Percentiles rank a stretch among this genome's conserved stretches.
These are phyloP conservation scores for Vitis hybrid DNA, from an alignment of 177 flowering plant species.

Conservation along the genomic window DNA sequence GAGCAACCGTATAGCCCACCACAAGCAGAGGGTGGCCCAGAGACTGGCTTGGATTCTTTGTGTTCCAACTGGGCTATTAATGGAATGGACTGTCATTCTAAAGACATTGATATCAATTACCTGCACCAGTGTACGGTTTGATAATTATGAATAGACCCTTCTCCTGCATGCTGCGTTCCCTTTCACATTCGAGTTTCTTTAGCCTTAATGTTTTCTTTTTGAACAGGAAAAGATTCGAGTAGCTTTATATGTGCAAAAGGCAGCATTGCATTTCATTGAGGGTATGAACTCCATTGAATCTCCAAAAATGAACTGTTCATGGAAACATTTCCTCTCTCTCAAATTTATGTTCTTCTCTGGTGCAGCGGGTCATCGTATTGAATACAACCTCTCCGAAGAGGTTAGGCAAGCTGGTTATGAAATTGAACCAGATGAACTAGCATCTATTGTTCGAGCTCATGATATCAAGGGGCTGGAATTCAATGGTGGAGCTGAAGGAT, in stretches of 20 bases:
- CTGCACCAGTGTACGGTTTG: too few relatives aligned
- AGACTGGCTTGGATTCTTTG: too few relatives aligned
- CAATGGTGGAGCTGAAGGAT: slow-evolving; percentile 47
- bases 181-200: not conserved
- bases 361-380: slow-evolving; percentile 30
- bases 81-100: too few relatives aligned
- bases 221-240: slow-evolving; percentile 49
- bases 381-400: slow-evolving; percentile 33
- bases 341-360: not conserved
- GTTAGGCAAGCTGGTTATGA: slow-evolving; percentile 39
- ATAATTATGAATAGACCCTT: too few relatives aligned
- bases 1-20: too few relatives aligned
- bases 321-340: slow-evolving; percentile 1
- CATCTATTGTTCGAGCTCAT: slow-evolving; percentile 32
- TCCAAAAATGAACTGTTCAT: too few relatives aligned
- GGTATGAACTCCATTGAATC: slow-evolving; percentile 23
- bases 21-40: too few relatives aligned
- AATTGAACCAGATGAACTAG: slow-evolving; percentile 53
- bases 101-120: too few relatives aligned
- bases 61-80: too few relatives aligned
- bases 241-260: slow-evolving; percentile 49
- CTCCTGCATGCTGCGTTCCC: not conserved
- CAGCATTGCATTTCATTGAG: slow-evolving; percentile 48
- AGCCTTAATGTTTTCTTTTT: not conserved
- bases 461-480: slow-evolving; percentile 23